Evolutionary conservation across 768 basidiomycete genomes (phyloP).

Genomic region (Leccinum variicolor): DNA sequence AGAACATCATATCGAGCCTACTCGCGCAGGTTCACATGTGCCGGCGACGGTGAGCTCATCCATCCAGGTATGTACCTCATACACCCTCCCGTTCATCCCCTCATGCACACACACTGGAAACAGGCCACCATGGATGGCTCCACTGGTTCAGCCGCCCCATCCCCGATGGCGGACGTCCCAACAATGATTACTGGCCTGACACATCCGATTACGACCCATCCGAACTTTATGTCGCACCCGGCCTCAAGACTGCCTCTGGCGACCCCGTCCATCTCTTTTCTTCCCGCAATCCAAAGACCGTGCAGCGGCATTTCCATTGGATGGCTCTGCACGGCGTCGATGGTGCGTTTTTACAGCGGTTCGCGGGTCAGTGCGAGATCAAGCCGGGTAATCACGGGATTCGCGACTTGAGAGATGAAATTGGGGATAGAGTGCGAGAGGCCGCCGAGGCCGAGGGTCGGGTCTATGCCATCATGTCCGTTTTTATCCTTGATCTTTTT

Average conservation of each 20-base stretch:
- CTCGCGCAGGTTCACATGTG: slow-evolving; percentile 62
- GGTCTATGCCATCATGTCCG: slow-evolving; percentile 83
- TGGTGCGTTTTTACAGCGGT: slow-evolving; percentile 80
- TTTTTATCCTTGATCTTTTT: not conserved
- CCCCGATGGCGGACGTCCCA: slow-evolving; percentile 64
- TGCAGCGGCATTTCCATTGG: slow-evolving; percentile 57
- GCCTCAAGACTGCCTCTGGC: slow-evolving; percentile 53
- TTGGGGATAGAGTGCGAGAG: slow-evolving; percentile 66
- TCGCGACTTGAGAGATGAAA: slow-evolving; percentile 63
- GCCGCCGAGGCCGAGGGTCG: slow-evolving; percentile 79
- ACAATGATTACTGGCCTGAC: slow-evolving; percentile 80
- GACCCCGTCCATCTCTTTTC: slow-evolving; percentile 73
- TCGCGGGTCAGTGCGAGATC: slow-evolving; percentile 62
- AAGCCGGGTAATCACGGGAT: slow-evolving; percentile 55
- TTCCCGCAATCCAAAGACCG: slow-evolving; percentile 71
- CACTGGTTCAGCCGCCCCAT: slow-evolving; percentile 80
- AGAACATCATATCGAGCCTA: not conserved
- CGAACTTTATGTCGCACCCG: slow-evolving; percentile 69
- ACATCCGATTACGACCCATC: slow-evolving; percentile 64
- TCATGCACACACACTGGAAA: slow-evolving; percentile 6
- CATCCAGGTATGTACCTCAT: slow-evolving; percentile 43
- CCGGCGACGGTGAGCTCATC: slow-evolving; percentile 65
- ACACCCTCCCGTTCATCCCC: not conserved
- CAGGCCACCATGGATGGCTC: slow-evolving; percentile 79
- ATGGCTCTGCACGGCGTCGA: slow-evolving; percentile 82